Conservation (phyloP, 495 filamentous ascomycete genomes). For the Hyaloscypha hepaticicola region DNA sequence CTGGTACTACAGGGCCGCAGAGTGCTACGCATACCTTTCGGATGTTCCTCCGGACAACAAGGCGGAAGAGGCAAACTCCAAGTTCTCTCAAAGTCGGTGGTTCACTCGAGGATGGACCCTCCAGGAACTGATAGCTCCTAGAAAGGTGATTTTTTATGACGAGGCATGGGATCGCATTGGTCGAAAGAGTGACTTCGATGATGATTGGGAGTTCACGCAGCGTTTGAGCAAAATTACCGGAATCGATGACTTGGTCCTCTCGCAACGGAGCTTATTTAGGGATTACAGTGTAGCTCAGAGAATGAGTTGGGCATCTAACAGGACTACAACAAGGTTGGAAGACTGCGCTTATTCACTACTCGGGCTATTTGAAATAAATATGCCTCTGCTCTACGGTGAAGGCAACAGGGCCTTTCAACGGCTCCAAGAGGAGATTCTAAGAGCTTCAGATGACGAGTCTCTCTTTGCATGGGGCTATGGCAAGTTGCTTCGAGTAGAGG, state of each 20-base stretch:
- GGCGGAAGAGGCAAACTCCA: background rate
- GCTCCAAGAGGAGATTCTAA: slow-evolving; percentile 19
- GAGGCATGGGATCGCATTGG: background rate
- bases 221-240: background rate
- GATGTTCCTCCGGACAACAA: background rate
- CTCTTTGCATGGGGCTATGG: background rate
- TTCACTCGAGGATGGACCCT: background rate
- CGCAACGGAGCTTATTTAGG: background rate
- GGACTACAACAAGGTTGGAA: slow-evolving; percentile 12
- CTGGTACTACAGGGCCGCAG: background rate
- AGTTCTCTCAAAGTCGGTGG: background rate
- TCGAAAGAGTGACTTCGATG: background rate
- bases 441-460: background rate
- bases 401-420: slow-evolving; percentile 19
- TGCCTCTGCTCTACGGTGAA: slow-evolving; percentile 25
- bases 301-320: slow-evolving; percentile 15
- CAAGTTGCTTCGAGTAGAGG: too few relatives aligned
- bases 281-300: background rate
- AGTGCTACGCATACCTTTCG: background rate
- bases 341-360: slow-evolving; percentile 24
- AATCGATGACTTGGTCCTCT: background rate
- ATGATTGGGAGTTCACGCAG: background rate
- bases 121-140: background rate
- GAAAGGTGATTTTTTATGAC: background rate
- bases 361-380: slow-evolving; percentile 25